phyloP scores from a whole-genome alignment of 495 filamentous ascomycete genomes.

The Aspergillus steynii region DNA sequence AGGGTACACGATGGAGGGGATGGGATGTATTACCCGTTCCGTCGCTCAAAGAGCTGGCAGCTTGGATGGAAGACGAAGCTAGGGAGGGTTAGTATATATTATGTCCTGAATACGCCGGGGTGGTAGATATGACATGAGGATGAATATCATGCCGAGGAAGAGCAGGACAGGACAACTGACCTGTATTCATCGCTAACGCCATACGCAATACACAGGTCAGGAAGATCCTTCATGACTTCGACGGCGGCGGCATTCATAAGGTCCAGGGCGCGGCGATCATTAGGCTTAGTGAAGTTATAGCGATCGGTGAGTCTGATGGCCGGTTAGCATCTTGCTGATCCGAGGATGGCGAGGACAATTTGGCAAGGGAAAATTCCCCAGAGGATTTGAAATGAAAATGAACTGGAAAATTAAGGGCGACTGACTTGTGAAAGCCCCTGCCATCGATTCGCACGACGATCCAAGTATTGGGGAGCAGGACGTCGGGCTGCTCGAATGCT shows the following conservation, averaged over 20 bases:
- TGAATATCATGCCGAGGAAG: background rate
- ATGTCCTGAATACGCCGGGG: too few species aligned
- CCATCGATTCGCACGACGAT: conserved; percentile 92
- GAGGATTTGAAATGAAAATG: background rate
- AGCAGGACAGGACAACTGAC: conserved; percentile 36
- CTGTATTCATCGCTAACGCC: conserved; percentile 94
- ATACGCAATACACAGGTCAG: conserved; percentile 84
- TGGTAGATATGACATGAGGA: too few species aligned
- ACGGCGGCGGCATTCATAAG: conserved; percentile 93
- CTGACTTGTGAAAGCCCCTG: conserved; percentile 85
- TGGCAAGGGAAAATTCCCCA: too few species aligned
- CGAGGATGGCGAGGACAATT: background rate
- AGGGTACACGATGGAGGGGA: background rate
- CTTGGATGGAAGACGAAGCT: conserved; percentile 88
- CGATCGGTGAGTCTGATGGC: conserved; percentile 67
- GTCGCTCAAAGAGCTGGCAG: conserved; percentile 80
- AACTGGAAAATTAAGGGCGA: conserved; percentile 5
- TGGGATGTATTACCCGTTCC: conserved; percentile 65
- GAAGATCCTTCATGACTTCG: conserved; percentile 78
- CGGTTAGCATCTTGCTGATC: conserved; percentile 8
- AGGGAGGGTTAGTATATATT: background rate
- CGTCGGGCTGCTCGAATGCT: conserved; percentile 77
- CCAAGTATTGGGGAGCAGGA: conserved; percentile 86
- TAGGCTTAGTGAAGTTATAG: conserved; percentile 86
- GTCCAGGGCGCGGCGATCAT: conserved; percentile 81